These are phyloP conservation scores for sunflower (Helianthus annuus) DNA, from an alignment of 129 eudicot genomes.

Conservation along the genomic window DNA sequence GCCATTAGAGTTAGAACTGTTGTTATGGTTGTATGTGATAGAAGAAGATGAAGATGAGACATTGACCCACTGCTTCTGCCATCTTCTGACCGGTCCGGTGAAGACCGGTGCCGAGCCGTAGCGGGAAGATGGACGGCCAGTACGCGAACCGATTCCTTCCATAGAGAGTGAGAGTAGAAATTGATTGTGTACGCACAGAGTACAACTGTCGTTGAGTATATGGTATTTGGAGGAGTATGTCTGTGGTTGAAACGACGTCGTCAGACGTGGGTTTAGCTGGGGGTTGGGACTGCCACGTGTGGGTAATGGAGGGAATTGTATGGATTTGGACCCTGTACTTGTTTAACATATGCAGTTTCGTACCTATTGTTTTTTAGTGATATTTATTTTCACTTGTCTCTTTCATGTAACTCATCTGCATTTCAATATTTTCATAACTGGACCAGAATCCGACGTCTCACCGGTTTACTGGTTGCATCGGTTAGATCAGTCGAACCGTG, in stretches of 20 bases:
- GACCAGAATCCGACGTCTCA: too few relatives aligned
- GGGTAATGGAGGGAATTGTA: neutral
- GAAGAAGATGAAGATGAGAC: constrained; percentile 36
- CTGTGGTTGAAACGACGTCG: constrained; percentile 24
- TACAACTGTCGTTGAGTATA: constrained; percentile 25
- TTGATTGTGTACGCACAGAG: neutral
- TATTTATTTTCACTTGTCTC: too few relatives aligned
- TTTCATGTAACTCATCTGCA: too few relatives aligned
- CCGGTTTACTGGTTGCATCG: too few relatives aligned
- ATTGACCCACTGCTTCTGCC: constrained; percentile 82
- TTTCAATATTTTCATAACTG: too few relatives aligned
- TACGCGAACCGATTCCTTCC: constrained; percentile 69
- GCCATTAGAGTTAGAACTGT: constrained; percentile 23
- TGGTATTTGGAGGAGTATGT: constrained; percentile 13
- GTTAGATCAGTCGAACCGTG: too few relatives aligned
- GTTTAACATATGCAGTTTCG: neutral
- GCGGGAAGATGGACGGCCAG: constrained; percentile 65
- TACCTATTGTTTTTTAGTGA: too few relatives aligned
- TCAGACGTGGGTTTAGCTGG: constrained; percentile 19
- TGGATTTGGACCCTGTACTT: constrained; percentile 4
- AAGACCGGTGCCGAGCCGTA: constrained; percentile 62
- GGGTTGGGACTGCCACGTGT: constrained; percentile 30
- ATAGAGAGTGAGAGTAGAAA: constrained; percentile 19
- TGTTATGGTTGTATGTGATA: constrained; percentile 11
- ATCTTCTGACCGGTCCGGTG: constrained; percentile 71